Evolutionary conservation across 2,329 filamentous ascomycete genomes (phyloP).

Genomic region (Amphichorda felina): DNA sequence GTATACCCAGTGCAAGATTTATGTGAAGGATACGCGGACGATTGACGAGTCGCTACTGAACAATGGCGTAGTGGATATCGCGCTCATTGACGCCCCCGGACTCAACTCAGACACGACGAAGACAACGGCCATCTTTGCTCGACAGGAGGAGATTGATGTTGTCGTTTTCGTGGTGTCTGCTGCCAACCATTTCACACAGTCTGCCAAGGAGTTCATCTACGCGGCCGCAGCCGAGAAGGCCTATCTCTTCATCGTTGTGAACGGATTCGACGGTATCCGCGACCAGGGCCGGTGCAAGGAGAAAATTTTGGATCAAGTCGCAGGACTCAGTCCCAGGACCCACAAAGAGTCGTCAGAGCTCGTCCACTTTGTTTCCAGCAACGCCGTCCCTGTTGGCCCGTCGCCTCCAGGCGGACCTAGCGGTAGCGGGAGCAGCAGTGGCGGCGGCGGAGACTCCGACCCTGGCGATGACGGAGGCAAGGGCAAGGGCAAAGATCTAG

Average conservation of each 20-base stretch:
- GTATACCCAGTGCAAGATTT: constrained; percentile 94
- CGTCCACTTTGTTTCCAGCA: constrained; percentile 96
- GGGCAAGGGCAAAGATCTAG: constrained; percentile 76
- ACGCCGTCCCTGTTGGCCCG: constrained; percentile 70
- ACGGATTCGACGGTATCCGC: constrained; percentile 87
- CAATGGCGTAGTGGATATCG: constrained; percentile 96
- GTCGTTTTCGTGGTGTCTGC: constrained; percentile 97
- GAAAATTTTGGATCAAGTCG: constrained; percentile 84
- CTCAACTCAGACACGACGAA: constrained; percentile 94
- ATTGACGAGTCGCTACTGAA: constrained; percentile 92
- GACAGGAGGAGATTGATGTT: constrained; percentile 97
- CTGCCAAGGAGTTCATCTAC: constrained; percentile 95
- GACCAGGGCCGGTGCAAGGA: constrained; percentile 87
- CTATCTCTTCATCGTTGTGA: constrained; percentile 98
- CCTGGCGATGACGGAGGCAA: constrained; percentile 48
- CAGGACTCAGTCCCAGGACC: constrained; percentile 78
- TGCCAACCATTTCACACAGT: constrained; percentile 94
- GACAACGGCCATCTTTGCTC: constrained; percentile 91
- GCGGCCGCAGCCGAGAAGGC: constrained; percentile 94
- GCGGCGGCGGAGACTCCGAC: constrained; percentile 42
- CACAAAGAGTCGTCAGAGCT: constrained; percentile 86
- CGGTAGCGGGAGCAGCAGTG: constrained; percentile 36
- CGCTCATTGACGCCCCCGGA: constrained; percentile 90
- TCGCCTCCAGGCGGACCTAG: constrained; percentile 42
- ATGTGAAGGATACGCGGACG: constrained; percentile 77